Conservation (phyloP, 2,329 filamentous ascomycete species). For the Botrytis porri region DNA sequence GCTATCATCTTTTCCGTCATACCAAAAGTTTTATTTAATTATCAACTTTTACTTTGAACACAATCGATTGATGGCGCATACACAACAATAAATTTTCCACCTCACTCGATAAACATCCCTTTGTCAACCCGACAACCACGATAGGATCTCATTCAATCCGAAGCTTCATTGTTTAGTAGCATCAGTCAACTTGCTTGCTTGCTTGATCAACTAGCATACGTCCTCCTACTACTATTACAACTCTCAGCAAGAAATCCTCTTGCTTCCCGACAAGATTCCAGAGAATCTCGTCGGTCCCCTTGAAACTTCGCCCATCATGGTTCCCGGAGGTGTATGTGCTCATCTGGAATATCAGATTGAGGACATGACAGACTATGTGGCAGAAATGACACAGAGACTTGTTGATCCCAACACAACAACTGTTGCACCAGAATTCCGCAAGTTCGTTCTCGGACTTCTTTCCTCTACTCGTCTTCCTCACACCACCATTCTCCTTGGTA, state of each 20-base stretch:
- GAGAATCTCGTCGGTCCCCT: constrained; percentile 33
- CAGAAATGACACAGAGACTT: constrained; percentile 67
- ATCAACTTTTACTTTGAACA: constrained; percentile 8
- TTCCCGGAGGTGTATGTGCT: constrained; percentile 63
- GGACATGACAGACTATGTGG: constrained; percentile 73
- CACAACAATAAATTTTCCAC: constrained; percentile 32
- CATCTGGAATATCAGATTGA: constrained; percentile 77
- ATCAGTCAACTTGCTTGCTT: constrained; percentile 13
- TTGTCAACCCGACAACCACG: constrained; percentile 19
- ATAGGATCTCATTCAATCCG: constrained; percentile 25
- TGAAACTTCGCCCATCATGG: constrained; percentile 34
- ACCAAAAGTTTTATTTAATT: constrained; percentile 21
- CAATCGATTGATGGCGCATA: constrained; percentile 33
- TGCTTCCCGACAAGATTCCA: constrained; percentile 36
- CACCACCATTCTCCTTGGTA: constrained; percentile 67
- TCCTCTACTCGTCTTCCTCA: constrained; percentile 69
- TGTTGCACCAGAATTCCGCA: constrained; percentile 63
- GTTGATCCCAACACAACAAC: constrained; percentile 58
- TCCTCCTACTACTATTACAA: background rate
- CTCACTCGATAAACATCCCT: constrained; percentile 28
- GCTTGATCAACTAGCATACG: background rate
- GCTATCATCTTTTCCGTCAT: constrained; percentile 12
- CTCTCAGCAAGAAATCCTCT: constrained; percentile 30
- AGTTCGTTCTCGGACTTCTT: constrained; percentile 70
- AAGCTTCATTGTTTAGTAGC: constrained; percentile 14